Percentiles rank a stretch among this genome's conserved stretches.
phyloP scores from a whole-genome alignment of 2,329 filamentous ascomycete genomes.

The Drechslerella coelobrocha region DNA sequence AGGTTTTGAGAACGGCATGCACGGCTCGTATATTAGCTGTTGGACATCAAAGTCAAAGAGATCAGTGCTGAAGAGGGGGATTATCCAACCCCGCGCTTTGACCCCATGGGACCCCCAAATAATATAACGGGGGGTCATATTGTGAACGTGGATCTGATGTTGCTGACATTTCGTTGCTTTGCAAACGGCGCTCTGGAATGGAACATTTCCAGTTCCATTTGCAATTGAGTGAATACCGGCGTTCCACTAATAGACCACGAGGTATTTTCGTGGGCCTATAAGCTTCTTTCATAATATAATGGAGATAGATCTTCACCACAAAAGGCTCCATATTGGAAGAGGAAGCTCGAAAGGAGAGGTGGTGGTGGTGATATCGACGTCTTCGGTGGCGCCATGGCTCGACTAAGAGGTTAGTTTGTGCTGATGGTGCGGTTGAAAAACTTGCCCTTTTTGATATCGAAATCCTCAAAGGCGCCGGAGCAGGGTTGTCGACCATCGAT shows the following conservation, averaged over 20 bases:
- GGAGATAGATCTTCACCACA: neutral
- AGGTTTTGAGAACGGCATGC: no score
- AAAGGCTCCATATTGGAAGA: no score
- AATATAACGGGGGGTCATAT: no score
- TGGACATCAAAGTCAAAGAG: neutral
- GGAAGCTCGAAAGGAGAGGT: no score
- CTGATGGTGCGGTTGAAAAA: no score
- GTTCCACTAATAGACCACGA: conserved; percentile 4
- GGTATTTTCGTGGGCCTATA: neutral
- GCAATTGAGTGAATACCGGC: conserved; percentile 19
- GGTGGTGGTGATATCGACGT: no score
- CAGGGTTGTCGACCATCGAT: neutral
- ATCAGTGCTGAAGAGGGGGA: neutral
- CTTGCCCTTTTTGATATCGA: neutral
- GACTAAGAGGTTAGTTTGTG: no score
- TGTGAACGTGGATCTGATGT: neutral
- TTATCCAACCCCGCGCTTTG: neutral
- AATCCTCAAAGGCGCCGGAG: neutral
- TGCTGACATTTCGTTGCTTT: conserved; percentile 9
- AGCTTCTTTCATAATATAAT: neutral
- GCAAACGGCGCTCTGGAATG: conserved; percentile 45
- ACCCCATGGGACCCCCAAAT: neutral
- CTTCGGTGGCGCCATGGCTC: no score
- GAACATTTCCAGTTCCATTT: neutral
- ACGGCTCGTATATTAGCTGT: neutral